Evolutionary conservation across 31 red algal genomes (phyloP).

Genomic region (Bonnemaisonia californica): DNA sequence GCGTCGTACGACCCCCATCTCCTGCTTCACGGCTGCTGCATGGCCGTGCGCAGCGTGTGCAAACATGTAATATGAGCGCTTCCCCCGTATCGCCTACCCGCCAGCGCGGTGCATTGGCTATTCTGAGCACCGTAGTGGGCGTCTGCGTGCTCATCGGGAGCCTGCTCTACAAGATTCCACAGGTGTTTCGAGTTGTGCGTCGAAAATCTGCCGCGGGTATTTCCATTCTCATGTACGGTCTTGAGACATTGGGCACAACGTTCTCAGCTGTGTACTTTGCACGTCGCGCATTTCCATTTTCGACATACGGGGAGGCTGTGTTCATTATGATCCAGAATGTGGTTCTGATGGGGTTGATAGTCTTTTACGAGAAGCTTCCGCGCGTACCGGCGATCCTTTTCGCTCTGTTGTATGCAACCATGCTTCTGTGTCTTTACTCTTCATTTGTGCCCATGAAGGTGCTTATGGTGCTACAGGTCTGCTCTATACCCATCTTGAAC

Average conservation of each 20-base stretch:
- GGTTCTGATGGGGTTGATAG: conserved; percentile 65
- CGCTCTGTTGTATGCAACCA: conserved; percentile 24
- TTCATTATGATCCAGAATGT: conserved; percentile 91
- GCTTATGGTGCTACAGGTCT: conserved; percentile 63
- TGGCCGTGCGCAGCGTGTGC: too few species aligned
- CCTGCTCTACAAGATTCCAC: conserved; percentile 91
- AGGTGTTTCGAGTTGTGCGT: conserved; percentile 65
- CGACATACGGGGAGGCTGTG: conserved; percentile 85
- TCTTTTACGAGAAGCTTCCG: conserved; percentile 42
- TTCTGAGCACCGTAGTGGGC: conserved; percentile 67
- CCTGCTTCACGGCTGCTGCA: too few species aligned
- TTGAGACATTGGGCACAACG: conserved; percentile 85
- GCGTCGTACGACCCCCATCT: too few species aligned
- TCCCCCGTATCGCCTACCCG: neutral
- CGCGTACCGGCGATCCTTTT: conserved; percentile 34
- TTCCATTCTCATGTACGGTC: conserved; percentile 63
- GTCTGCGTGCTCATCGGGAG: conserved; percentile 81
- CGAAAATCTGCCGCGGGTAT: conserved; percentile 74
- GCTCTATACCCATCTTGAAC: conserved; percentile 87
- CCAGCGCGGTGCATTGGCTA: conserved; percentile 5
- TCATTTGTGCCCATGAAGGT: conserved; percentile 45
- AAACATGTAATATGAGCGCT: too few species aligned
- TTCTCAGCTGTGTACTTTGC: conserved; percentile 83
- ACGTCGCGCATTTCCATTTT: conserved; percentile 80
- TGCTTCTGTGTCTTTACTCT: conserved; percentile 18